Evolutionary conservation across 1,284 basidiomycete genomes (phyloP).

Genomic region (Heterobasidion parviporum): DNA sequence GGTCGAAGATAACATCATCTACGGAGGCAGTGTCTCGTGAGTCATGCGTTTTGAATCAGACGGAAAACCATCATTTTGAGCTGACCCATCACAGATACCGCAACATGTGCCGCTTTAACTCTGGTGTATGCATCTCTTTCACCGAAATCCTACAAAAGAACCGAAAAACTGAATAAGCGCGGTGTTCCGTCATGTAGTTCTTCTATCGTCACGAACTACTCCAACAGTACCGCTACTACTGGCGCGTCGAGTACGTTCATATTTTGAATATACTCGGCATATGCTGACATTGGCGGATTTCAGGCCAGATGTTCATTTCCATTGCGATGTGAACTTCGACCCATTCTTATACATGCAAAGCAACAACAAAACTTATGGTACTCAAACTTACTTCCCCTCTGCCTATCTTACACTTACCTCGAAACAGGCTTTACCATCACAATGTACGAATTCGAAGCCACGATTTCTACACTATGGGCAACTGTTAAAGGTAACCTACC

Average conservation of each 20-base stretch:
- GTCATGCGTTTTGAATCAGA: not conserved
- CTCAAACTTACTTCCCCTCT: constrained; percentile 4
- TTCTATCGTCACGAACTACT: constrained; percentile 45
- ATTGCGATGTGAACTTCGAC: constrained; percentile 67
- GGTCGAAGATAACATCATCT: constrained; percentile 52
- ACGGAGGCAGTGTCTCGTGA: constrained; percentile 28
- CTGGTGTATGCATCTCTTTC: constrained; percentile 34
- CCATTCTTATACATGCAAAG: constrained; percentile 74
- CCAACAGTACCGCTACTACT: constrained; percentile 47
- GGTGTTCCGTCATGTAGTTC: constrained; percentile 24
- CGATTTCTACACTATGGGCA: constrained; percentile 70
- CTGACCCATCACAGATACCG: constrained; percentile 21
- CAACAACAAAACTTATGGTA: constrained; percentile 62
- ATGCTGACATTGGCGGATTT: not conserved
- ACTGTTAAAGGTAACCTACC: constrained; percentile 37
- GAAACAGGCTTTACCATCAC: constrained; percentile 62
- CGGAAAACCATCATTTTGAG: not conserved
- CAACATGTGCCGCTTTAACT: constrained; percentile 58
- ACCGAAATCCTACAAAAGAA: not conserved
- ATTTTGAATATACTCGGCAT: not conserved
- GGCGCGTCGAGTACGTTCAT: constrained; percentile 49
- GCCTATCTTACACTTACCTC: not conserved
- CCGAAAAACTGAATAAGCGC: not conserved
- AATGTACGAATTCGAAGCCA: constrained; percentile 68
- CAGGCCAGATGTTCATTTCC: constrained; percentile 64